These are phyloP conservation scores for Botrytis elliptica DNA, from an alignment of 2,329 filamentous ascomycete species.

Conservation along the genomic window DNA sequence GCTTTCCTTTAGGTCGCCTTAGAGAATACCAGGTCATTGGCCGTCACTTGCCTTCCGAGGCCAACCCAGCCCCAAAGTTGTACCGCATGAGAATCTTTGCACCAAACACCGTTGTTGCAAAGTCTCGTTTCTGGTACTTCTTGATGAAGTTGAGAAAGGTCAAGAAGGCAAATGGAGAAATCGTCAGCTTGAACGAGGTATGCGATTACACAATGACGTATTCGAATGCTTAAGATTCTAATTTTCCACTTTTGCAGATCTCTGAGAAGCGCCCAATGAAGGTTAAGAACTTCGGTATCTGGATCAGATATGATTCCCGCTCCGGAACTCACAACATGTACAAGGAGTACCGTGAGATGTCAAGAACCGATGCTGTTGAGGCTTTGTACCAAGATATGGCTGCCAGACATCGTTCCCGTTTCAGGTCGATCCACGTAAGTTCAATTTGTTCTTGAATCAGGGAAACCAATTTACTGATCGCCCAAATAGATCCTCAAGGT, in stretches of 20 bases:
- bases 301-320: conserved; percentile 99
- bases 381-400: conserved; percentile 99
- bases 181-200: conserved; percentile 95
- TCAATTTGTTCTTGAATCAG: conserved; percentile 10
- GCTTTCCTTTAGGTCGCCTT: conserved; percentile 76
- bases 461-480: conserved; percentile 21
- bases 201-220: conserved; percentile 42
- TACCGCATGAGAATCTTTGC: conserved; percentile 99
- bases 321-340: conserved; percentile 99
- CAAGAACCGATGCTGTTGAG: conserved; percentile 91
- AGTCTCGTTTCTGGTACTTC: conserved; percentile 99
- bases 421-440: conserved; percentile 97
- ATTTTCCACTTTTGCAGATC: conserved; percentile 59
- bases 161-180: conserved; percentile 99
- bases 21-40: conserved; percentile 99
- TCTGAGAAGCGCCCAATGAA: conserved; percentile 98
- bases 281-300: conserved; percentile 99
- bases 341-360: conserved; percentile 99
- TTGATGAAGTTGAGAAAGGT: conserved; percentile 98
- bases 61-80: conserved; percentile 95
- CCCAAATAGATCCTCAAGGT: conserved; percentile 85
- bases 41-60: conserved; percentile 96
- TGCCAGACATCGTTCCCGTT: conserved; percentile 95
- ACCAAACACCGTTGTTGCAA: conserved; percentile 95
- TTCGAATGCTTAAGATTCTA: conserved; percentile 21